Percentiles rank a stretch among this genome's conserved stretches.
phyloP scores from a whole-genome alignment of 2,329 filamentous ascomycete genomes.

The Diplocarpon rosae region DNA sequence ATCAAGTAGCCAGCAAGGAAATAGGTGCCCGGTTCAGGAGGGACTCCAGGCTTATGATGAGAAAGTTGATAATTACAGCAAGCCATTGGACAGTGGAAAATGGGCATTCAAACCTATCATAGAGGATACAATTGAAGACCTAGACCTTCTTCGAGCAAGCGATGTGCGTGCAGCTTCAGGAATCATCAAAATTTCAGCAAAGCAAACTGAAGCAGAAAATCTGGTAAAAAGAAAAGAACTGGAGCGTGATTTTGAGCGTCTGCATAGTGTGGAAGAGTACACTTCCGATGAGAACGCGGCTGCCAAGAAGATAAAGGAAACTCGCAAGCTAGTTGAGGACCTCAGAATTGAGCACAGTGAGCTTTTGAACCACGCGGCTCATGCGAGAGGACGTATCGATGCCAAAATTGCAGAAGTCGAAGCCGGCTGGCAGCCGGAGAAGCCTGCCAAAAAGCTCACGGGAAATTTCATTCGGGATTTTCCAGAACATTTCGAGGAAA shows the following conservation, averaged over 20 bases:
- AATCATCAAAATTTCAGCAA: conserved; percentile 7
- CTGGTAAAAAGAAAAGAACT: conserved; percentile 18
- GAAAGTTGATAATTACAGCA: conserved; percentile 6
- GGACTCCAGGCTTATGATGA: conserved; percentile 9
- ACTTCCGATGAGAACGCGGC: conserved; percentile 7
- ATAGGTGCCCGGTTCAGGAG: conserved; percentile 4
- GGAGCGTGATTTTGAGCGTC: conserved; percentile 19
- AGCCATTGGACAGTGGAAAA: not conserved
- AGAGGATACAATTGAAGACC: conserved; percentile 9
- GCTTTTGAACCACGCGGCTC: conserved; percentile 15
- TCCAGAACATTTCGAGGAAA: conserved; percentile 37
- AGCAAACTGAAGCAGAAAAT: conserved; percentile 19
- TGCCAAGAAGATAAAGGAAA: conserved; percentile 9
- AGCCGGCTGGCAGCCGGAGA: not conserved
- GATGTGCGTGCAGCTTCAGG: conserved; percentile 21
- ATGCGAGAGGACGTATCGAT: conserved; percentile 12
- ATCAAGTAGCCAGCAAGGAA: not conserved
- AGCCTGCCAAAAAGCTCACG: conserved; percentile 27
- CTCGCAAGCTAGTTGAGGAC: conserved; percentile 15
- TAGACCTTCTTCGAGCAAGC: conserved; percentile 18
- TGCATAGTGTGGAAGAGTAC: not conserved
- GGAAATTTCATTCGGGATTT: conserved; percentile 42
- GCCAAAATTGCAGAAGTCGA: conserved; percentile 13
- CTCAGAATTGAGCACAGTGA: conserved; percentile 17
- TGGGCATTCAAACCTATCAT: not conserved